Evolutionary conservation across 1,284 basidiomycete species (phyloP).

Genomic region (Hypsizygus ulmarius): DNA sequence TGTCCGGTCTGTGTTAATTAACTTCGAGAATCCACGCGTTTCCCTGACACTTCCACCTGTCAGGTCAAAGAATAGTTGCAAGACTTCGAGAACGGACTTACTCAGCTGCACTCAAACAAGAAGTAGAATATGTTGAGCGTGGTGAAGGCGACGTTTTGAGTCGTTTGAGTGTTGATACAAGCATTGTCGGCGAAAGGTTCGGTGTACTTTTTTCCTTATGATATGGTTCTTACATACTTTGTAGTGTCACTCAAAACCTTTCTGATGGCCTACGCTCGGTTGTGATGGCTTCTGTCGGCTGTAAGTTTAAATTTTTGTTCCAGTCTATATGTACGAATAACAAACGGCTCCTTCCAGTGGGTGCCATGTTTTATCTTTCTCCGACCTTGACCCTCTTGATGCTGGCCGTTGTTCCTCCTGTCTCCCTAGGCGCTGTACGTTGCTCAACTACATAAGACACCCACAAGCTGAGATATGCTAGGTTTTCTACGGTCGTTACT

Average conservation of each 20-base stretch:
- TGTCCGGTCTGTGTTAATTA: slow-evolving; percentile 53
- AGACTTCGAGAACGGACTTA: slow-evolving; percentile 85
- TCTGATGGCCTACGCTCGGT: slow-evolving; percentile 87
- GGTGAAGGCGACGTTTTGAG: slow-evolving; percentile 95
- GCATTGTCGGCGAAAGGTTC: slow-evolving; percentile 92
- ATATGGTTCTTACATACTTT: slow-evolving; percentile 3
- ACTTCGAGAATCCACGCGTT: background rate
- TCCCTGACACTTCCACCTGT: slow-evolving; percentile 6
- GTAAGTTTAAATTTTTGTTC: slow-evolving; percentile 44
- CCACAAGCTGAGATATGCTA: slow-evolving; percentile 23
- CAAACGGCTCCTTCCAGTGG: slow-evolving; percentile 49
- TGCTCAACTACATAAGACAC: background rate
- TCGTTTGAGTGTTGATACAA: slow-evolving; percentile 88
- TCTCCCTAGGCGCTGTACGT: slow-evolving; percentile 89
- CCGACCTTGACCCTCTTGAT: slow-evolving; percentile 89
- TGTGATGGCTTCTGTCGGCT: slow-evolving; percentile 86
- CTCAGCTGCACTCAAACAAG: slow-evolving; percentile 78
- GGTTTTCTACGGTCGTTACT: slow-evolving; percentile 94
- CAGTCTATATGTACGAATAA: slow-evolving; percentile 5
- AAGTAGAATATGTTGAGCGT: slow-evolving; percentile 90
- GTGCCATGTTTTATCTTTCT: slow-evolving; percentile 96
- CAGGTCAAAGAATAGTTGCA: slow-evolving; percentile 91
- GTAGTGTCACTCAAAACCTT: slow-evolving; percentile 86
- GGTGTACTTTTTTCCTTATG: slow-evolving; percentile 15
- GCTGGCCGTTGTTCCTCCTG: slow-evolving; percentile 92